Evolutionary conservation across 169 alveolate genomes (phyloP), one percentile per base, ranked within the genome.

Genomic region (Miamiensis avidus): DNA sequence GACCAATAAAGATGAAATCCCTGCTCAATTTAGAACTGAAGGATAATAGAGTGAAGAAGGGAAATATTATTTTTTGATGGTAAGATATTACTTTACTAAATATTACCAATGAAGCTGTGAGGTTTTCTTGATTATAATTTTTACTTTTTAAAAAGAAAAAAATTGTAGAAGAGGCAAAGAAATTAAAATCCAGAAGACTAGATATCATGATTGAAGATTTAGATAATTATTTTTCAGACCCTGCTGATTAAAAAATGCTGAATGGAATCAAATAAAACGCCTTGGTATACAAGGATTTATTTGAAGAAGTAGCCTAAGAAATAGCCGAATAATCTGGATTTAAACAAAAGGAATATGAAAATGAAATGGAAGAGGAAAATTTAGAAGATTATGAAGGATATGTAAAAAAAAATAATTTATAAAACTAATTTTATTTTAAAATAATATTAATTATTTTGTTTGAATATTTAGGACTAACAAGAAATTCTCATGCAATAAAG

Each of bases 151-250:
- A 49, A 11, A 49, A 49, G 69, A 49, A 49, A 49, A 49, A 49
- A 49, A 20, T 20, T 11, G 69, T 49, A 11, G 69, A 20, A 49
- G 20, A 11, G 26, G 69, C 4, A 20, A 49, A 49, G 20, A 49
- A 49, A 20, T 11, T 49, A 49, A 49, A 89, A 76, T n/a, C n/a
- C n/a, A n/a, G n/a, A 27, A 72, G 84, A 49, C 84, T 94, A 34
- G 90, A 92, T 77, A 91, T 94, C 25, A 84, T 85, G n/a, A 49
- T 92, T 1, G 97, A 93, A 82, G 98, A 95, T 85, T 86, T 95
- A 28, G 95, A 92, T 79, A 83, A 89, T 26, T 91, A 81, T 88
- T 94, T 92, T 34, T 86, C 79, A 73, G 81, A 84, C 26, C 84
- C 75, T 75, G 85, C 86, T 30, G 96, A 93, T 27, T 82, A 77